A percentile compares a stretch with the other conserved stretches of the same genome.
Evolutionary conservation across 768 basidiomycete genomes (phyloP).

Genomic region (Lentinula lateritia): DNA sequence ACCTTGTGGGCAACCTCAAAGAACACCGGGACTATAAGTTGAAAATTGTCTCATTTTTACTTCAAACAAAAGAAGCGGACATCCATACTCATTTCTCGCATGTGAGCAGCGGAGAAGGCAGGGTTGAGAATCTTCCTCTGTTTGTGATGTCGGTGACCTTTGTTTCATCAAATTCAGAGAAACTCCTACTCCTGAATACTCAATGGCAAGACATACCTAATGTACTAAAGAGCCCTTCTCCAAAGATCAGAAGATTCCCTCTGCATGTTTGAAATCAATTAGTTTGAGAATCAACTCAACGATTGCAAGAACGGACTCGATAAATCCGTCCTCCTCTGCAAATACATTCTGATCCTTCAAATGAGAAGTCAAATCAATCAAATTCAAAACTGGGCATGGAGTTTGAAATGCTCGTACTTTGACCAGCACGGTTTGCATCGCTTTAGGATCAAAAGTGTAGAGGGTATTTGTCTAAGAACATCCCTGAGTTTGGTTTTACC

Average conservation of each 20-base stretch:
- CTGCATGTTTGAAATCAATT: background rate
- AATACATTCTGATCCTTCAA: background rate
- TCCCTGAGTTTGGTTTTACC: background rate
- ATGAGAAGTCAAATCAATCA: too few species aligned
- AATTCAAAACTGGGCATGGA: too few species aligned
- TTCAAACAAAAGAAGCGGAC: too few species aligned
- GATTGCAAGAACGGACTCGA: background rate
- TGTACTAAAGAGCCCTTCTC: background rate
- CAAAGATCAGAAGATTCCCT: background rate
- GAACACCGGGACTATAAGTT: background rate
- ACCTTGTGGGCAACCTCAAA: constrained; percentile 4
- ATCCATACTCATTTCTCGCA: constrained; percentile 24
- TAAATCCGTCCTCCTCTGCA: background rate
- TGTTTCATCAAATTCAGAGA: background rate
- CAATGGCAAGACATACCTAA: background rate
- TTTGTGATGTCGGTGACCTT: constrained; percentile 19
- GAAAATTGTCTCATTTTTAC: background rate
- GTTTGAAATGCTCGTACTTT: background rate
- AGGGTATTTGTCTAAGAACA: background rate
- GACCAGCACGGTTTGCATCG: background rate
- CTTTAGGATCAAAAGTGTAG: constrained; percentile 1
- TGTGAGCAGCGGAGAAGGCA: constrained; percentile 27
- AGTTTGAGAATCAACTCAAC: background rate
- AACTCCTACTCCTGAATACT: background rate
- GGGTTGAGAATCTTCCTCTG: constrained; percentile 31